These are phyloP conservation scores for Kodamaea hsintzibuensis DNA, from an alignment of 805 yeast genomes.

Conservation along the genomic window DNA sequence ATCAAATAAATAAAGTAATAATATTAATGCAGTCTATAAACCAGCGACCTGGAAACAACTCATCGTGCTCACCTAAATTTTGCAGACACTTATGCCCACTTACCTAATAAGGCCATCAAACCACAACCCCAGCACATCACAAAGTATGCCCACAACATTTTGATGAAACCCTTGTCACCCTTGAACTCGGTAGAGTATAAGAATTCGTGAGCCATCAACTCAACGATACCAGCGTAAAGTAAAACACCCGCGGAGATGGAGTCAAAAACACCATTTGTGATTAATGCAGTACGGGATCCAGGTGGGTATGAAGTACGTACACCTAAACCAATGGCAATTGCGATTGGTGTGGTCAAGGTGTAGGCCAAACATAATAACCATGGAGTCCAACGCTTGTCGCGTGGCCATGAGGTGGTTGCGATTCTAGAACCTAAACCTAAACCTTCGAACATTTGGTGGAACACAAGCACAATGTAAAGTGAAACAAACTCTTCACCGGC, in stretches of 20 bases:
- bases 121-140: constrained; percentile 70
- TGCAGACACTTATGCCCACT: constrained; percentile 54
- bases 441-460: constrained; percentile 86
- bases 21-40: not conserved
- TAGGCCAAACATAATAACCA: constrained; percentile 34
- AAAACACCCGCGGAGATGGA: constrained; percentile 37
- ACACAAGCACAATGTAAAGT: constrained; percentile 66
- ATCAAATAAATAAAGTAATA: not conserved
- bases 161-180: constrained; percentile 54
- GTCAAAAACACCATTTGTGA: constrained; percentile 36
- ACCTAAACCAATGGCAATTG: constrained; percentile 39
- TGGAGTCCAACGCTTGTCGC: constrained; percentile 48
- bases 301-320: constrained; percentile 34
- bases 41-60: too few species aligned
- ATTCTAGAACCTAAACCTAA: constrained; percentile 81
- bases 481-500: constrained; percentile 75
- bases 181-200: constrained; percentile 54
- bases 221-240: constrained; percentile 37
- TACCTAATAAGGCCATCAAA: constrained; percentile 73
- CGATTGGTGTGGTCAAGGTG: constrained; percentile 33
- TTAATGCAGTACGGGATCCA: constrained; percentile 32
- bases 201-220: constrained; percentile 42
- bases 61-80: too few species aligned
- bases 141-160: constrained; percentile 51
- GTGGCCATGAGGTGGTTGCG: constrained; percentile 60